Base-by-base conservation (phyloP, 345 rosid species). In the Linum trigynum region DNA sequence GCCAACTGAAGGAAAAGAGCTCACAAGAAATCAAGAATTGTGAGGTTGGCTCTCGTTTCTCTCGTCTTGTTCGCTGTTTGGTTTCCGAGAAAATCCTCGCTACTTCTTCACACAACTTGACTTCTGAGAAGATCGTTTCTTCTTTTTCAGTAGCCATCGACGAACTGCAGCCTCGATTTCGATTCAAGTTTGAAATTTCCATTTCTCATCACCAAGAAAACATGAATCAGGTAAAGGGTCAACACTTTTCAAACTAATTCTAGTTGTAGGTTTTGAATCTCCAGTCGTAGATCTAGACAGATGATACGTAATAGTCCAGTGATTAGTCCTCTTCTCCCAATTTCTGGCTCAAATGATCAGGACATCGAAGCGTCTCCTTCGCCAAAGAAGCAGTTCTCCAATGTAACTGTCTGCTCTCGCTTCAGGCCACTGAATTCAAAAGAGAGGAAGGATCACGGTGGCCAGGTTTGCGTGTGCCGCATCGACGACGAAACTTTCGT, bases 401-500 rank as follows among this genome's bases (percentile, higher is more conserved):
- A 79, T 59, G 68, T 86, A 43, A 85, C 90, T 2, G 90, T 91
- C 14, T 91, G 95, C 59, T 84, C 84, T 62, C 88, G 98, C 53
- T 85, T 91, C 73, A 72, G 98, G 79, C 96, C 98, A 4, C 55
- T 85, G 71, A 89, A 82, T 69, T 70, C 87, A 1, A 83, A 74
- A 69, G 96, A 91, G 83, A 77, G 73, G 66, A 78, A 69, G 39
- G 90, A 80, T 12, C 72, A 53, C 60, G 75, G 82, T 5, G 85
- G 81, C 48, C 66, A 76, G 35, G 74, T 82, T 53, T 83, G 89
- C 72, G 71, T 87, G 78, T 76, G 76, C 40, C 14, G 72, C 69
- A 51, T 86, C 55, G 87, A 84, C 73, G 36, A 72, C 11, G 92
- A 89, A 48, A 76, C 70, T 53, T 89, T 91, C 77, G 55, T 68